Percentiles rank a stretch among this genome's conserved stretches.
Evolutionary conservation across 2,329 filamentous ascomycete genomes (phyloP).

Genomic region (Apiospora aurea): DNA sequence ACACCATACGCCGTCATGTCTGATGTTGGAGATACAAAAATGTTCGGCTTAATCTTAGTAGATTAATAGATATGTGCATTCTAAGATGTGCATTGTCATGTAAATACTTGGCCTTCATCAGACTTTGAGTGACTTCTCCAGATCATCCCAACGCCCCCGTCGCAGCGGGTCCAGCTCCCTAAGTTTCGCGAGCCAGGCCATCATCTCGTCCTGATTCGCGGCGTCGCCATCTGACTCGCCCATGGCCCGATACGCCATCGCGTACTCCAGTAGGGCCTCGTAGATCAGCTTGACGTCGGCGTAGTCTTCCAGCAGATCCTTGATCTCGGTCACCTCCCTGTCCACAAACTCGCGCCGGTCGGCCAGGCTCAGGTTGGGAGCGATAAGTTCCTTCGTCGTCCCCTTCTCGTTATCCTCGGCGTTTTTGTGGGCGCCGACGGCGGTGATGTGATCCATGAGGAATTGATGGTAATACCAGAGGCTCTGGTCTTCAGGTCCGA

Average conservation of each 20-base stretch:
- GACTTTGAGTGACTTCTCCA: constrained; percentile 52
- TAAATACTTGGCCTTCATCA: constrained; percentile 4
- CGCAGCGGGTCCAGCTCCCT: constrained; percentile 77
- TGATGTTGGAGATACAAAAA: neutral
- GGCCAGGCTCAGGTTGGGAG: constrained; percentile 64
- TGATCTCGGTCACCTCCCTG: constrained; percentile 77
- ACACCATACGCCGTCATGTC: neutral
- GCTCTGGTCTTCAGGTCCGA: constrained; percentile 92
- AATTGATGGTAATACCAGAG: constrained; percentile 98
- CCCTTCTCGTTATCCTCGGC: constrained; percentile 37
- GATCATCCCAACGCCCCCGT: constrained; percentile 76
- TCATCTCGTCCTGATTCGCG: constrained; percentile 49
- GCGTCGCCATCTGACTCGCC: constrained; percentile 48
- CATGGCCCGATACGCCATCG: constrained; percentile 63
- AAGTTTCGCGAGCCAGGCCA: constrained; percentile 69
- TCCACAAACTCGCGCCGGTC: constrained; percentile 72
- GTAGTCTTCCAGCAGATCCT: constrained; percentile 68
- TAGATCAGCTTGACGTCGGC: constrained; percentile 77
- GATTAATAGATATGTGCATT: constrained; percentile 4
- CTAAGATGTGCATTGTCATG: neutral
- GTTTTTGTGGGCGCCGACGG: constrained; percentile 29
- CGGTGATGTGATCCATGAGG: constrained; percentile 73
- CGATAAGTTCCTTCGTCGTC: constrained; percentile 60
- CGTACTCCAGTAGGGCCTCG: constrained; percentile 81
- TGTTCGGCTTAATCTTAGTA: constrained; percentile 9